Evolutionary conservation across 2,329 filamentous ascomycete species (phyloP).

Genomic region (Emergomyces africanus): DNA sequence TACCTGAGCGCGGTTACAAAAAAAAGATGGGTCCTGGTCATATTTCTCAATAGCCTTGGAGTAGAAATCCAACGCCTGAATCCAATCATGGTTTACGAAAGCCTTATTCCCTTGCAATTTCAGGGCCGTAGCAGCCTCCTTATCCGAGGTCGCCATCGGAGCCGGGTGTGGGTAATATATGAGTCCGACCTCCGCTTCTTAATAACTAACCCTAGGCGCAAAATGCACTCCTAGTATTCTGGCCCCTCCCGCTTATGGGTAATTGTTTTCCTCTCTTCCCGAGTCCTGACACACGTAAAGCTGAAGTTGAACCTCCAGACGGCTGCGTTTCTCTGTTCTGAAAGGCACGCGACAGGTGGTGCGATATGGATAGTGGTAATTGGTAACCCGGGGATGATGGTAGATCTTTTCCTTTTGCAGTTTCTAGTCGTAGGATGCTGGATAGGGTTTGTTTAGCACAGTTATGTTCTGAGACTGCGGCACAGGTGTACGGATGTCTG

Average conservation of each 20-base stretch:
- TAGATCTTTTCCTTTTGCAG: not conserved
- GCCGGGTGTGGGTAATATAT: not conserved
- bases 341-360: not conserved
- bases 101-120: conserved; percentile 95
- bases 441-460: not conserved
- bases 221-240: not conserved
- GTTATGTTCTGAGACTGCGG: not conserved
- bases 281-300: not conserved
- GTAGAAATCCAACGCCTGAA: conserved; percentile 68
- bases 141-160: conserved; percentile 29
- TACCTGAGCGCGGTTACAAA: conserved; percentile 90
- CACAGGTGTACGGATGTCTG: not conserved
- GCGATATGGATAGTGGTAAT: no score
- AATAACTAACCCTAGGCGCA: not conserved
- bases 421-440: not conserved
- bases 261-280: not conserved
- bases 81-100: conserved; percentile 80
- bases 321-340: not conserved
- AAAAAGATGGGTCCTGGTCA: conserved; percentile 76
- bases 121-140: conserved; percentile 62
- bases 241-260: not conserved
- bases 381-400: no score
- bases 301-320: not conserved
- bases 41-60: conserved; percentile 76
- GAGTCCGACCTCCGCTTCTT: no score